Evolutionary conservation across 768 basidiomycete species (phyloP).

Genomic region (Calocera viscosa): DNA sequence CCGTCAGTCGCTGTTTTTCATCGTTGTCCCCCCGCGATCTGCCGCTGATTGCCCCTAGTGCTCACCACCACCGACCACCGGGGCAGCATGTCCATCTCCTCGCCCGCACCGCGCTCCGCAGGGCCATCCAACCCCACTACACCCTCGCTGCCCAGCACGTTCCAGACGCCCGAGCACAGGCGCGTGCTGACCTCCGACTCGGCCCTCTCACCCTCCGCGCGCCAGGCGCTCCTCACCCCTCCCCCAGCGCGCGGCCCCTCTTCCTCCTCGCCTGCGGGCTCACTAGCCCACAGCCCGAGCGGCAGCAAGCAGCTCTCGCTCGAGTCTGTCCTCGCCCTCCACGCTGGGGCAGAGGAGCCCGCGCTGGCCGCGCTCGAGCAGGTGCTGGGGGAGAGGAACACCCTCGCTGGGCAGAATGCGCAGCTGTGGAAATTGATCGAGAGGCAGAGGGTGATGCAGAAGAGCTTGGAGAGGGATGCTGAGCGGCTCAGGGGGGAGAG

Average conservation of each 20-base stretch:
- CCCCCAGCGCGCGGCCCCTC: not conserved
- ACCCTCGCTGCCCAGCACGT: not conserved
- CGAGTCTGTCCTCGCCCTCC: conserved; percentile 35
- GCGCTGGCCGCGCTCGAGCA: conserved; percentile 49
- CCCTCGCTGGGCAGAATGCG: conserved; percentile 65
- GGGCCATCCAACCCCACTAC: not conserved
- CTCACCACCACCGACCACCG: too few relatives aligned
- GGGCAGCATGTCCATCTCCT: too few relatives aligned
- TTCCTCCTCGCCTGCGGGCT: not conserved
- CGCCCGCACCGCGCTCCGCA: too few relatives aligned
- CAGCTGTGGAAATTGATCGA: conserved; percentile 94
- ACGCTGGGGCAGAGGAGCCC: conserved; percentile 21
- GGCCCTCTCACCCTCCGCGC: not conserved
- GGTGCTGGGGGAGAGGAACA: conserved; percentile 67
- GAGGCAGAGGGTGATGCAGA: conserved; percentile 75
- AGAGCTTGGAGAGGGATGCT: conserved; percentile 67
- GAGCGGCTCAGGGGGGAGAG: conserved; percentile 74
- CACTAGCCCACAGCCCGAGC: not conserved
- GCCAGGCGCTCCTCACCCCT: not conserved
- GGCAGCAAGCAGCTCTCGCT: conserved; percentile 33
- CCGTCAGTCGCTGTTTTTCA: too few relatives aligned
- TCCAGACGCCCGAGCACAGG: not conserved
- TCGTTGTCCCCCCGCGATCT: too few relatives aligned
- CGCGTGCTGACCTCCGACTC: not conserved
- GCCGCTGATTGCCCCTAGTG: too few relatives aligned